Base-by-base conservation (phyloP, 2,329 filamentous ascomycete species). In the Fusarium liriodendri region DNA sequence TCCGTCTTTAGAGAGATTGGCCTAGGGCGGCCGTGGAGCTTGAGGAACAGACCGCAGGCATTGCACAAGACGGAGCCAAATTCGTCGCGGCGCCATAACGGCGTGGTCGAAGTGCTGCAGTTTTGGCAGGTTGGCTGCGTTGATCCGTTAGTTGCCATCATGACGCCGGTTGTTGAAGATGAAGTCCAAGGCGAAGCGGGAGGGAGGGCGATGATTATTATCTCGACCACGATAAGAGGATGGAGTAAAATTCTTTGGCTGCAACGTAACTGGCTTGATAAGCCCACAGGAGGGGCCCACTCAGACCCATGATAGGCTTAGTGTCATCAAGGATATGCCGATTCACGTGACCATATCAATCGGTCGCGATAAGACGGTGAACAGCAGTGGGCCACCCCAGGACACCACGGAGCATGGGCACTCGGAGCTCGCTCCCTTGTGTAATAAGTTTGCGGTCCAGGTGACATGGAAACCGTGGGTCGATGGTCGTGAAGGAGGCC, bases 1-100 rank as follows among this genome's bases (percentile, higher is more conserved):
- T 99, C 97, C 58, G 97, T 98, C 89, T 99, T 99, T 79, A 99
- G 89, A 78, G 94, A 97, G 82, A 98, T 98, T 77, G 97, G 97
- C 66, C 97, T 92, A 70, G 97, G 91, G 29, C 95, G 93, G 74
- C 95, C 95, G 82, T 99, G 97, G 77, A 99, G 89, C 89, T 99
- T 99, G 79, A 98, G 89, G 84, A 98, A 99, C 66, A 99, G 89
- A 69, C 97, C 97, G 84, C 97, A 99, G 80, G 97, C 97, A 85
- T 99, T 99, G 91, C 97, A 99, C 62, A 99, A 93, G 40, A 99
- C 96, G 1, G 95, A 93, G 76, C 97, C 97, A 79, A 93, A 91
- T 86, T 99, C 97, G 88, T 99, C 97, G 86, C 97, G 93, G 79
- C 97, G 94, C 97, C 97, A 99, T 81, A 99, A 87, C 47, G 97